Evolutionary conservation across 345 rosid genomes (phyloP).

Genomic region (Aurinia saxatilis): DNA sequence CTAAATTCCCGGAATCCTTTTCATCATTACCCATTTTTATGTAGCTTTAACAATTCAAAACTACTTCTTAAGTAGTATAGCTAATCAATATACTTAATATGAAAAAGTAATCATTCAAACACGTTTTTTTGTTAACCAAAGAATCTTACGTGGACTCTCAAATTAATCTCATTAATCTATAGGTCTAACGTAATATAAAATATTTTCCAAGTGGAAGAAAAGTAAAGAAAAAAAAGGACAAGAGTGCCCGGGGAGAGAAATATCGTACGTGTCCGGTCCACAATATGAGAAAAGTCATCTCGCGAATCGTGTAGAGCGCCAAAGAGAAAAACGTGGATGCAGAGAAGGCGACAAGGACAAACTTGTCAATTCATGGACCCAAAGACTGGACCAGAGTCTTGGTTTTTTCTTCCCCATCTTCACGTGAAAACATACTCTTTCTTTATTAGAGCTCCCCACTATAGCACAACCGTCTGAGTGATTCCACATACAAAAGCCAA

Average conservation of each 20-base stretch:
- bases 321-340: background rate
- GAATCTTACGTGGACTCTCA: no score
- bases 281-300: slow-evolving; percentile 10
- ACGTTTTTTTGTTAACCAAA: no score
- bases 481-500: no score
- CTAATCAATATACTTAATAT: no score
- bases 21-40: no score
- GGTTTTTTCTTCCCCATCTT: background rate
- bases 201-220: no score
- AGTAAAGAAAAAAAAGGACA: background rate
- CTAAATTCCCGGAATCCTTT: no score
- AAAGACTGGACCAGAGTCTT: slow-evolving; percentile 6
- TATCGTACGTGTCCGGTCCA: slow-evolving; percentile 6
- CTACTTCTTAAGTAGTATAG: no score
- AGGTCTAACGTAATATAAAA: no score
- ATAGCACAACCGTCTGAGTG: background rate
- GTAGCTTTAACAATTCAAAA: no score
- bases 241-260: background rate
- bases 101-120: no score
- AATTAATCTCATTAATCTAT: no score
- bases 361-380: slow-evolving; percentile 11
- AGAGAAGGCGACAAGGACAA: slow-evolving; percentile 2
- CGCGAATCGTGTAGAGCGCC: slow-evolving; percentile 14
- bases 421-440: slow-evolving; percentile 14
- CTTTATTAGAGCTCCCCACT: background rate